Conservation (phyloP, 2,329 filamentous ascomycete genomes). For the Colletotrichum tofieldiae region DNA sequence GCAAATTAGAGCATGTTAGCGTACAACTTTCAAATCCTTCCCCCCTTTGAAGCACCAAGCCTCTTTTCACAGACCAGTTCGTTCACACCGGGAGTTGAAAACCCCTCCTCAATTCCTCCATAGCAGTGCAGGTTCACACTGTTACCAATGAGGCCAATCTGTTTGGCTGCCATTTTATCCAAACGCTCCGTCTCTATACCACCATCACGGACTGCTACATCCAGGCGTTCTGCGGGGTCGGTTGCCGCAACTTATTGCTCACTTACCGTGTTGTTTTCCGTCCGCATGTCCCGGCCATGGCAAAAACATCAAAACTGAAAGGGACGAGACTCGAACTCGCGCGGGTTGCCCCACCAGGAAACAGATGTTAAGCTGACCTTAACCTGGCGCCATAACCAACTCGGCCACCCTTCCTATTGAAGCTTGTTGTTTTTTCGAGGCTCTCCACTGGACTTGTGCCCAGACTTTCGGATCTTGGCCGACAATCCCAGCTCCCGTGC, state of each 20-base stretch:
- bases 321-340: constrained; percentile 13
- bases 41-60: not conserved
- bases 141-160: no score
- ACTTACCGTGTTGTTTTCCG: not conserved
- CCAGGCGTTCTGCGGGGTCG: no score
- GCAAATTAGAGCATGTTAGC: not conserved
- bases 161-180: no score
- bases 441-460: not conserved
- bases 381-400: constrained; percentile 9
- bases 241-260: no score
- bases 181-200: no score
- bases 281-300: no score
- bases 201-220: no score
- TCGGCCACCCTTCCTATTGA: not conserved
- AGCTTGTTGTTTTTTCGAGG: fast-evolving
- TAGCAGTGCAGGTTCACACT: no score
- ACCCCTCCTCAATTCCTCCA: no score
- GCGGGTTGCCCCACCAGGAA: constrained; percentile 10
- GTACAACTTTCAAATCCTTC: not conserved
- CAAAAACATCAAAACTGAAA: not conserved
- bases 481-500: not conserved
- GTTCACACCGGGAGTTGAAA: no score
- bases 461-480: not conserved
- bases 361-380: constrained; percentile 3
- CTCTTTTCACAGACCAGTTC: no score